Base-by-base conservation (phyloP, 305 asterid species). In the Vinca major region DNA sequence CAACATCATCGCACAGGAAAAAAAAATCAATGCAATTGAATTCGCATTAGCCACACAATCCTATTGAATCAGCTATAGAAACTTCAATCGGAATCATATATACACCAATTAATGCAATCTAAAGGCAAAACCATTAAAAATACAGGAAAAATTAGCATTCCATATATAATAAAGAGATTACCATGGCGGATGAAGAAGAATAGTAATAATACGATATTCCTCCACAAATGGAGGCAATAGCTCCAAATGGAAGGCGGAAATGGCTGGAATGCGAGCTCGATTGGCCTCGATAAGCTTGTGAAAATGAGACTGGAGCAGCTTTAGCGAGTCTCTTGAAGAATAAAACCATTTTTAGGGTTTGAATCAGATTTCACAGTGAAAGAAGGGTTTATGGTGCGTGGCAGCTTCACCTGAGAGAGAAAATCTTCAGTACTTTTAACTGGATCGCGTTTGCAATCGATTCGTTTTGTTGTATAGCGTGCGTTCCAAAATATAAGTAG, bases 191-290 rank as follows among this genome's bases (percentile, higher is more conserved):
- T 51, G 95, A 84, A 67, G 74, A 80, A 73, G 55, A 62, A 84
- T 75, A 88, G 71, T 81, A 88, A 63, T 88, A 83, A 26, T 43
- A 73, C 58, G 96, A 83, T n/a, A 87, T 70, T 77, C 92, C 95
- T 65, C 90, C 95, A 47, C 91, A 82, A 68, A 84, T 68, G 41
- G 96, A 92, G 13, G 92, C 95, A 63, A 88, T 73, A 74, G 95
- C 92, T 78, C 97, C 96, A 52, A 86, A 79, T 13, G 86, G 87
- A 65, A 82, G 7, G 67, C 87, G 85, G 62, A 80, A 72, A 72
- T 65, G 69, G 78, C 82, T 13, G 73, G 56, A 76, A 64, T 39
- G 52, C 2, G 77, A 78, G 75, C 74, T 86, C 10, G 87, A 48
- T 66, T 77, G 79, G 77, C 79, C 74, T 56, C 83, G 69, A 72